Percentiles rank a stretch among this genome's conserved stretches.
phyloP scores from a whole-genome alignment of 257 asterid genomes.

The Fraxinus americana region DNA sequence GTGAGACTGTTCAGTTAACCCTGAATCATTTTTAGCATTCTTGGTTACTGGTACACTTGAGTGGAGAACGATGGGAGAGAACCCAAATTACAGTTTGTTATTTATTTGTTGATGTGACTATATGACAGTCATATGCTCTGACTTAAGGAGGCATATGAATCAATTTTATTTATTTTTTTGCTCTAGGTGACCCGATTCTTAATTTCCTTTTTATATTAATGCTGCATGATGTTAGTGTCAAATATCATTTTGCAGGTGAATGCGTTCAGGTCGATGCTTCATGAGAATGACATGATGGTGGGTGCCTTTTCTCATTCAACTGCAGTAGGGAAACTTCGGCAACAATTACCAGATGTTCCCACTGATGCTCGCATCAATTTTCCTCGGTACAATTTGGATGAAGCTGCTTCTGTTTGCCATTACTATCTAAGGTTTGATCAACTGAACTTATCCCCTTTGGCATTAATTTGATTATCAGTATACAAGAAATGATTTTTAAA shows the following conservation, averaged over 20 bases:
- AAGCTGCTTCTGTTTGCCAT: slow-evolving; percentile 83
- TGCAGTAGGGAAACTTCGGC: slow-evolving; percentile 91
- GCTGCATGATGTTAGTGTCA: slow-evolving; percentile 3
- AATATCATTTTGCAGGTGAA: slow-evolving; percentile 64
- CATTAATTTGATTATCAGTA: slow-evolving; percentile 5
- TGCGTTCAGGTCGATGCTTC: slow-evolving; percentile 90
- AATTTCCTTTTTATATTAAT: slow-evolving; percentile 2
- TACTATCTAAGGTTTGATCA: slow-evolving; percentile 82
- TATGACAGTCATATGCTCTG: too few relatives aligned
- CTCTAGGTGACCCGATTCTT: background rate
- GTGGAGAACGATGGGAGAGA: background rate
- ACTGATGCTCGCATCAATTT: slow-evolving; percentile 62
- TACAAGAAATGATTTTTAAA: background rate
- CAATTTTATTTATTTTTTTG: too few relatives aligned
- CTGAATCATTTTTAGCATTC: background rate
- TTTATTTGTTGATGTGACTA: background rate
- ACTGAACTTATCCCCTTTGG: slow-evolving; percentile 24
- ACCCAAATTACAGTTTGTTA: background rate
- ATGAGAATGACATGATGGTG: slow-evolving; percentile 81
- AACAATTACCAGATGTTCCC: slow-evolving; percentile 92
- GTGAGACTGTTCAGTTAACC: background rate
- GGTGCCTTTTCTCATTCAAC: slow-evolving; percentile 95
- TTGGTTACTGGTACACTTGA: slow-evolving; percentile 9
- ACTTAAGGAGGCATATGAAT: too few relatives aligned
- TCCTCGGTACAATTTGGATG: slow-evolving; percentile 85